These are phyloP conservation scores for Dictyostelium discoideum DNA, from an alignment of 78 protist genomes.

Conservation along the genomic window dicty_2.7 NC_007088.5:4964001-4964500, in stretches of 20 bases:
- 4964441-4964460: not conserved
- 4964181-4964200: constrained; percentile 2
- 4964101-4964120: not conserved
- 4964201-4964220: constrained; percentile 19
- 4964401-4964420: not conserved
- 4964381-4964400: no score
- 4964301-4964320: not conserved
- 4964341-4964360: not conserved
- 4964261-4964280: constrained; percentile 21
- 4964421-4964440: not conserved
- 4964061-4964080: not conserved
- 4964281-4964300: not conserved
- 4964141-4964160: not conserved
- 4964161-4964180: not conserved
- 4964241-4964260: constrained; percentile 15
- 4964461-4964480: not conserved
- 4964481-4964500: constrained; percentile 26
- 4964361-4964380: not conserved
- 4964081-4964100: constrained; percentile 5
- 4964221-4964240: not conserved
- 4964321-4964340: not conserved
- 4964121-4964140: not conserved
- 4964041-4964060: constrained; percentile 9
- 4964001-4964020: constrained; percentile 41
- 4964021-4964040: constrained; percentile 24